Evolutionary conservation across 164 flowering plant species (phyloP), one percentile per base, ranked within the genome.

Genomic region (Chimonanthus praecox): DNA sequence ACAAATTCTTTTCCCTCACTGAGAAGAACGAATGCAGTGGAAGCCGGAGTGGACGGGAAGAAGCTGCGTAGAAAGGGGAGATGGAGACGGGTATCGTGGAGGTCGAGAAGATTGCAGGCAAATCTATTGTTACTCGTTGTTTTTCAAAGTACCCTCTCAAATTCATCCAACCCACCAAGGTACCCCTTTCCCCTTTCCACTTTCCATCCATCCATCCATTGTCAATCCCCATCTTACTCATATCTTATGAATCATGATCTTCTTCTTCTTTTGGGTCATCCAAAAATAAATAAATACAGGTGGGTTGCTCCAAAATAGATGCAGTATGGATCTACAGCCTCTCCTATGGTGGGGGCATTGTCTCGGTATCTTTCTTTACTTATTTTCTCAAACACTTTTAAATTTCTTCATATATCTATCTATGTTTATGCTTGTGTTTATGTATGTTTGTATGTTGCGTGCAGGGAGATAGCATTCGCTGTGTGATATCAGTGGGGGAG

Each of bases 271-370:
- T 69, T 48, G 63, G 58, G 20, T 58, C 72, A 1, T 65, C 68
- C 11, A 13, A 54, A 54, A 54, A 54, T n/a, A 54, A 54, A 54
- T n/a, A n/a, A 20, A 11, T 2, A 3, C 82, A 95, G 99, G 94
- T 84, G 80, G 96, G 89, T 75, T 70, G 86, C 13, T 85, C 87
- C 49, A 76, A 82, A 54, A 83, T 76, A 43, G 97, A 95, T 83
- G 90, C 88, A 71, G 92, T 92, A 63, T 95, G 99, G 98, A 87
- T 95, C 83, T 95, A 93, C 86, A 82, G 82, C 72, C 83, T 93
- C 83, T 88, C 94, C 73, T 95, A 92, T 82, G 99, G 98, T 64
- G 99, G 99, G 15, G 99, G 99, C 72, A 81, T 95, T 43, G 98
- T 95, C 74, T 93, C 98, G 83, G 99, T 95, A 89, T 70, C 84